A percentile compares a stretch with the other conserved stretches of the same genome.
These are phyloP conservation scores for Haplographium delicatum DNA, from an alignment of 495 filamentous ascomycete genomes.

Conservation along the genomic window DNA sequence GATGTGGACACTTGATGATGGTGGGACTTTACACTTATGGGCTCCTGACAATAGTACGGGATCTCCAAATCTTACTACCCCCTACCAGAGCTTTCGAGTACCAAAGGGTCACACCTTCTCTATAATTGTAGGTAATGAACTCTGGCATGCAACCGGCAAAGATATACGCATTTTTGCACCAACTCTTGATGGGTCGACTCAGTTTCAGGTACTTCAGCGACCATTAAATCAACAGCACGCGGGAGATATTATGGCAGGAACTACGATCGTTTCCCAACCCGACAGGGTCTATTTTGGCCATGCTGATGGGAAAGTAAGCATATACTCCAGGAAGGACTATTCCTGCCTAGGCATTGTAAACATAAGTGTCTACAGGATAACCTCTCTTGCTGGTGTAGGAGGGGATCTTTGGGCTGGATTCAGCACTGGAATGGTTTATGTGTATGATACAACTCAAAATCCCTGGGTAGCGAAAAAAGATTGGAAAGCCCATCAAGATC, in stretches of 20 bases:
- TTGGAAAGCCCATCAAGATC: conserved; percentile 84
- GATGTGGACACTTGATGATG: conserved; percentile 92
- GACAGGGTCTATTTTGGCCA: conserved; percentile 89
- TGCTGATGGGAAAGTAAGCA: conserved; percentile 85
- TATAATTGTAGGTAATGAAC: conserved; percentile 66
- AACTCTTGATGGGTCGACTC: conserved; percentile 52
- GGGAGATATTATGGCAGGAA: conserved; percentile 85
- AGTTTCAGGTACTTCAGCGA: conserved; percentile 65
- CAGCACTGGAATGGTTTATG: conserved; percentile 90
- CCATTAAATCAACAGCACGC: conserved; percentile 60
- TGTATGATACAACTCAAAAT: conserved; percentile 76
- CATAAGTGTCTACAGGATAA: conserved; percentile 93
- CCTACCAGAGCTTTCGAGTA: conserved; percentile 60
- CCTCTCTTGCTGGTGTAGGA: conserved; percentile 76
- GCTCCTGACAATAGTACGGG: conserved; percentile 71
- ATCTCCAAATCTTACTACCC: conserved; percentile 63
- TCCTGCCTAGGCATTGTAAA: conserved; percentile 70
- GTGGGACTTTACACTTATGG: conserved; percentile 86
- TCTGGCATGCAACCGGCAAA: conserved; percentile 89
- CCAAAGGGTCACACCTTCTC: conserved; percentile 83
- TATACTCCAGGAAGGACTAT: conserved; percentile 75
- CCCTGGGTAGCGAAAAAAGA: conserved; percentile 92
- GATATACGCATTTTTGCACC: conserved; percentile 82
- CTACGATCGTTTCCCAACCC: conserved; percentile 65
- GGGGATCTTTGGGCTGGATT: conserved; percentile 89